Evolutionary conservation across 371 early-diverging fungal species (phyloP), one percentile per base, ranked within the genome.

Genomic region (Mortierella sp.): DNA sequence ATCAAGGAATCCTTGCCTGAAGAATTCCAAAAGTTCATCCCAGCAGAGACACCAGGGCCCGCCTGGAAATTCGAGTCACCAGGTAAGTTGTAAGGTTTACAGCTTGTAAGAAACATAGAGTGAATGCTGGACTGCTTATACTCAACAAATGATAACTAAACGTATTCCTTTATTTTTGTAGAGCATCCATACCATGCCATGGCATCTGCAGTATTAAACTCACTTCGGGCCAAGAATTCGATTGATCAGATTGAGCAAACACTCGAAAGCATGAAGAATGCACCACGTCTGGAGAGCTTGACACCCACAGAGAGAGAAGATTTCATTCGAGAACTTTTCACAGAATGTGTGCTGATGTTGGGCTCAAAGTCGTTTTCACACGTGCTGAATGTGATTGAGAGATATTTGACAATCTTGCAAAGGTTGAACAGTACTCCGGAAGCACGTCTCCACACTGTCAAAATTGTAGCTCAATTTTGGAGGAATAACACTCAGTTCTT

Each of bases 281-380:
- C 70, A 7, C 74, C 74, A 17, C 66, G 82, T 19, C 56, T 75
- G 13, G 78, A 84, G 49, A 85, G 80, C 2, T 34, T 72, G 42
- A 75, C 83, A 40, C 80, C 79, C 5, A 61, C 68, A 12, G 82
- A 85, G 63, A 87, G 90, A 28, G 85, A 84, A 32, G 70, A 78
- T 42, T 70, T 86, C 56, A 89, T 86, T 26, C 89, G 89, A 42
- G 92, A 96, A 23, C 84, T 94, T 40, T 90, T 96, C 65, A 82
- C 95, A 2, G 93, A 96, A 73, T 93, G 92, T 66, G 86, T 96
- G 53, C 84, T 97, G 66, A 85, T 94, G 60, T 85, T 94, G 28
- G 97, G 97, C 29, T 91, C 93, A 84, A 97, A 97, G 84, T 94
- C 94, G 82, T 96, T 98, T 87, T 93, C 93, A 53, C 98, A 98